Evolutionary conservation across 2,329 filamentous ascomycete species (phyloP), one percentile per base, ranked within the genome.

Genomic region (Orbilia blumenaviensis): DNA sequence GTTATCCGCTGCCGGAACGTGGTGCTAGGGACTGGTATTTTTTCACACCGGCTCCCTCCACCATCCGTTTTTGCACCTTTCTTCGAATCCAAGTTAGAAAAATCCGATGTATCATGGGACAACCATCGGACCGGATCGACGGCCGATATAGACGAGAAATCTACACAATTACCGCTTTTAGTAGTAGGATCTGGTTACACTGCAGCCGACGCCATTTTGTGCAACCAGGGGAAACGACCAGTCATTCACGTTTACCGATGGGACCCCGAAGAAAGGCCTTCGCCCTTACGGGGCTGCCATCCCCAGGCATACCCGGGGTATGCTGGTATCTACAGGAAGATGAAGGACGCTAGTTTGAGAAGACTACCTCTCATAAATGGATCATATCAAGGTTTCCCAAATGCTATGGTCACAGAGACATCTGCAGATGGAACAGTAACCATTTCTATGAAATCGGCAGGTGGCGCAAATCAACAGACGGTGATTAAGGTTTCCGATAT

Each of bases 261-360:
- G 88, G 83, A 84, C n/a, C 86, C 87, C 0, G 84, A 87, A 7
- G 83, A 82, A 3, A 84, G 84, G 16, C 87, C 87, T 0, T 89
- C 87, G 0, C 88, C 88, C 1, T 81, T 89, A 10, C 85, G 86
- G 18, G 85, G 85, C 38, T 89, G 88, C 72, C 88, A 89, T 79
- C 86, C 87, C 52, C 85, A 87, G 48, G 88, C 87, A 29, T 89
- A 89, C 79, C 88, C 88, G 0, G 88, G 89, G 77, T 89, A 89
- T 79, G 87, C 88, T 0, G 84, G 85, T 7, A 83, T 89, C 0
- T 89, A 89, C 78, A 84, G 86, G 12, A 83, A 87, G 44, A 89
- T 89, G 88, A 89, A 88, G 80, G 83, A 85, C 7, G 85, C 86
- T 16, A 83, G 82, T 21, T 2, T 68, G 82, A 27, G 77, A 80